phyloP scores from a whole-genome alignment of 2,329 filamentous ascomycete genomes.

The Emmonsia crescens region DNA sequence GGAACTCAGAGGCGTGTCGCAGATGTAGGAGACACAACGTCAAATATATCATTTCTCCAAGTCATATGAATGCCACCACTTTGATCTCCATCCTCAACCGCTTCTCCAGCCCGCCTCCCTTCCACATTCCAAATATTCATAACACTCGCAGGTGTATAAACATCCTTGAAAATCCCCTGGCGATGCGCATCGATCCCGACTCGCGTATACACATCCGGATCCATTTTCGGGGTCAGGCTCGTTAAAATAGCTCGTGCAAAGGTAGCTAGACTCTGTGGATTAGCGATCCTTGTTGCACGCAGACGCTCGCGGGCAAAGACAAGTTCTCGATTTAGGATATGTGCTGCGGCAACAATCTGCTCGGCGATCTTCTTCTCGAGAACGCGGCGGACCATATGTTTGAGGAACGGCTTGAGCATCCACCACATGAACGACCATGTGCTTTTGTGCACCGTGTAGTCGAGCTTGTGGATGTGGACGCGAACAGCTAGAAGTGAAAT shows the following conservation, averaged over 20 bases:
- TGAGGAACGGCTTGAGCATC: slow-evolving; percentile 73
- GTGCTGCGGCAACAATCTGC: slow-evolving; percentile 58
- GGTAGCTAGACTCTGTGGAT: slow-evolving; percentile 67
- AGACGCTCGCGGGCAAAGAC: slow-evolving; percentile 78
- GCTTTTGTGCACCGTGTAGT: slow-evolving; percentile 58
- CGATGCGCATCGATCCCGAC: slow-evolving; percentile 56
- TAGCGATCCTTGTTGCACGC: slow-evolving; percentile 70
- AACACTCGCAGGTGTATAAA: slow-evolving; percentile 81
- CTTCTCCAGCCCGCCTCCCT: slow-evolving; percentile 55
- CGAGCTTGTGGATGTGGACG: slow-evolving; percentile 76
- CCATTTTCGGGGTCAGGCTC: slow-evolving; percentile 57
- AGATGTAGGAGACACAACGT: slow-evolving; percentile 21
- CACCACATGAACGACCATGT: slow-evolving; percentile 69
- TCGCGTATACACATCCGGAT: slow-evolving; percentile 65
- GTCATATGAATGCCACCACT: slow-evolving; percentile 40
- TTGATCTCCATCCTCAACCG: slow-evolving; percentile 56
- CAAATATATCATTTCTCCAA: slow-evolving; percentile 76
- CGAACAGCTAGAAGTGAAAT: slow-evolving; percentile 64
- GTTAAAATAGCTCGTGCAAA: slow-evolving; percentile 77
- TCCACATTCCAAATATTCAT: slow-evolving; percentile 84
- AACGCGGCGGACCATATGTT: slow-evolving; percentile 66
- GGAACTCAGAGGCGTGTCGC: background rate
- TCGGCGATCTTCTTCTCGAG: slow-evolving; percentile 68
- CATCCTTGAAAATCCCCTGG: slow-evolving; percentile 62
- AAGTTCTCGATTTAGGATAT: slow-evolving; percentile 70